Percentiles rank a stretch among this genome's conserved stretches.
phyloP scores from a whole-genome alignment of 495 filamentous ascomycete genomes.

The Neurospora sp. region DNA sequence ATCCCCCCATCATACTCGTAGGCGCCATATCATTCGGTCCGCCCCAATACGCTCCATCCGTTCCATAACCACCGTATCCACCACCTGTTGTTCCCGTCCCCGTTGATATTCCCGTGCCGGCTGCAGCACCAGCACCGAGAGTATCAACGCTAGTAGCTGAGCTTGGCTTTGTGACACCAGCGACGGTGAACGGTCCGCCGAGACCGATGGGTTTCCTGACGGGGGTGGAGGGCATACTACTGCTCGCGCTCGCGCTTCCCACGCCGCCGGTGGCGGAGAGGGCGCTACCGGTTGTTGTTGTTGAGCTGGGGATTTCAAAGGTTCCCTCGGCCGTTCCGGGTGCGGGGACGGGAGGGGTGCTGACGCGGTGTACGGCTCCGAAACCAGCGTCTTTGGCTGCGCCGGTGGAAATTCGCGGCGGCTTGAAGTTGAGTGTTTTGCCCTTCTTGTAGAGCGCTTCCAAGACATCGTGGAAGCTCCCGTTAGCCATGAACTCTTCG shows the following conservation, averaged over 20 bases:
- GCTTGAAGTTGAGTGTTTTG: conserved; percentile 60
- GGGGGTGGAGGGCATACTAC: not conserved
- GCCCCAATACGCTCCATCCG: not conserved
- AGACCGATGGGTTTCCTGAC: not conserved
- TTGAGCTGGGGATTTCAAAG: not conserved
- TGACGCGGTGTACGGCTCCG: not conserved
- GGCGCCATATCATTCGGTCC: not conserved
- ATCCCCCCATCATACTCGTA: not conserved
- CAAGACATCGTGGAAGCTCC: conserved; percentile 66
- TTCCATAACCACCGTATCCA: not conserved
- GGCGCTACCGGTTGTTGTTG: not conserved
- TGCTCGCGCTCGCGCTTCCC: not conserved
- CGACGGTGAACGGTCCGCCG: not conserved
- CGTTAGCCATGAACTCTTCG: conserved; percentile 75
- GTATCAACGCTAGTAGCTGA: not conserved
- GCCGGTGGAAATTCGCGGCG: conserved; percentile 36
- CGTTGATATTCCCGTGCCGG: not conserved
- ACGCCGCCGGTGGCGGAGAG: not conserved
- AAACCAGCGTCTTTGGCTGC: not conserved
- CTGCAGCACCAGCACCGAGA: not conserved
- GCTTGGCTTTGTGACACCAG: not conserved
- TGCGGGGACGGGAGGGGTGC: not conserved
- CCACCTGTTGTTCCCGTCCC: not conserved
- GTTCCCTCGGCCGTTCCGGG: not conserved
- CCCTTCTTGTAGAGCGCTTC: conserved; percentile 73